phyloP scores from a whole-genome alignment of 2,329 filamentous ascomycete species.

The Aspergillus sp. region DNA sequence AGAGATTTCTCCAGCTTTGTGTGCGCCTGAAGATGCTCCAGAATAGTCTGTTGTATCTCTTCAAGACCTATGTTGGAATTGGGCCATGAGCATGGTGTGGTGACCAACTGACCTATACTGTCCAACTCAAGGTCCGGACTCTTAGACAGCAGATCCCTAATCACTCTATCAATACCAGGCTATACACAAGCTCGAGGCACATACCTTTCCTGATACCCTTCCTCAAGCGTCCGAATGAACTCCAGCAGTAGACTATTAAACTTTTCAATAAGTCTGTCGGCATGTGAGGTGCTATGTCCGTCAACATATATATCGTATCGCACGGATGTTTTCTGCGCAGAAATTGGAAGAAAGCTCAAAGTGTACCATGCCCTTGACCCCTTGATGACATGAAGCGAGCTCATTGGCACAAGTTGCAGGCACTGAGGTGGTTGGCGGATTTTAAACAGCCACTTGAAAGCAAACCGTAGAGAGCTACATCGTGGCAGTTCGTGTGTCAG shows the following conservation, averaged over 20 bases:
- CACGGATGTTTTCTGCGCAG: conserved; percentile 24
- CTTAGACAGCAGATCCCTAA: too few relatives aligned
- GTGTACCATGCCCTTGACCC: conserved; percentile 19
- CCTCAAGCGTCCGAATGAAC: too few relatives aligned
- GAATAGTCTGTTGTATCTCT: conserved; percentile 12
- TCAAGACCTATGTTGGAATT: neutral
- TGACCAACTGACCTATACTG: neutral
- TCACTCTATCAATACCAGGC: too few relatives aligned
- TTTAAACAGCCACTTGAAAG: neutral
- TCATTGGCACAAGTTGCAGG: conserved; percentile 22
- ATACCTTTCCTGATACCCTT: too few relatives aligned
- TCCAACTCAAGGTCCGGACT: too few relatives aligned
- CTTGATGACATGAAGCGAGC: conserved; percentile 22
- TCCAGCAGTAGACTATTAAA: neutral
- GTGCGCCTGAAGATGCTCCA: conserved; percentile 22
- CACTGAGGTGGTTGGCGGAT: conserved; percentile 2
- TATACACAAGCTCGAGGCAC: too few relatives aligned
- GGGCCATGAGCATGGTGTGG: neutral
- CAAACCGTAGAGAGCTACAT: neutral
- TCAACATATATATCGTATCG: conserved; percentile 30
- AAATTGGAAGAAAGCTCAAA: conserved; percentile 26
- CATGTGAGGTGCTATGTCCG: neutral
- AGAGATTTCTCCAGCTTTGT: conserved; percentile 20
- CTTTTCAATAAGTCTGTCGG: neutral
- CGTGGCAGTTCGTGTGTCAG: neutral